Percentiles rank a stretch among this genome's conserved stretches.
phyloP scores from a whole-genome alignment of 805 yeast species.

The Suhomyces kilbournensis region DNA sequence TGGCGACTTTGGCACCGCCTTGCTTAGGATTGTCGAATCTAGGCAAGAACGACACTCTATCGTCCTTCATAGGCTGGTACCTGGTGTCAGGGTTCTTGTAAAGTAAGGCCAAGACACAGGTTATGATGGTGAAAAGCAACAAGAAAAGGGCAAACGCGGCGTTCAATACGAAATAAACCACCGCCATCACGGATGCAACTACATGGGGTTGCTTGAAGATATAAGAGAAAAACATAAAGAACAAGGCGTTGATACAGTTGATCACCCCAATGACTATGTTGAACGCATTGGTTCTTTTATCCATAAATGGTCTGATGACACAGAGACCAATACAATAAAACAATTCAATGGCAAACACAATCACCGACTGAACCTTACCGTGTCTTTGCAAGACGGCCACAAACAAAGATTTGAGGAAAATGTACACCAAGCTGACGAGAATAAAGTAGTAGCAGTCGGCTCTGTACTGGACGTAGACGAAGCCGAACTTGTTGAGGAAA shows the following conservation, averaged over 20 bases:
- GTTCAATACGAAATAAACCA: conserved; percentile 83
- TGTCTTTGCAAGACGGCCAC: conserved; percentile 80
- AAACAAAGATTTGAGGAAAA: conserved; percentile 71
- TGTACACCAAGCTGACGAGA: conserved; percentile 58
- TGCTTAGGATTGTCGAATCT: conserved; percentile 43
- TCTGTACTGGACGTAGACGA: conserved; percentile 84
- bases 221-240: conserved; percentile 86
- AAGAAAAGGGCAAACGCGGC: conserved; percentile 84
- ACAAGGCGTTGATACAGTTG: conserved; percentile 75
- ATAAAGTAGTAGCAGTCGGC: conserved; percentile 88
- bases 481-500: conserved; percentile 84
- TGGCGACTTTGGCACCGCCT: conserved; percentile 13
- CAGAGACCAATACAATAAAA: conserved; percentile 63
- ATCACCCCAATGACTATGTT: conserved; percentile 82
- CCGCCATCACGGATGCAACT: conserved; percentile 90
- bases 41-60: conserved; percentile 92
- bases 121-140: conserved; percentile 79
- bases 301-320: conserved; percentile 85
- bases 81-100: conserved; percentile 93
- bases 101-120: conserved; percentile 79
- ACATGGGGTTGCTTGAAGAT: conserved; percentile 79
- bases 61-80: conserved; percentile 95
- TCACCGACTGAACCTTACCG: conserved; percentile 80
- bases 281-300: conserved; percentile 89
- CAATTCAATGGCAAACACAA: conserved; percentile 74